Percentiles rank a stretch among this genome's conserved stretches.
These are phyloP conservation scores for Termitomyces sp. DNA, from an alignment of 768 basidiomycete species.

Conservation along the genomic window DNA sequence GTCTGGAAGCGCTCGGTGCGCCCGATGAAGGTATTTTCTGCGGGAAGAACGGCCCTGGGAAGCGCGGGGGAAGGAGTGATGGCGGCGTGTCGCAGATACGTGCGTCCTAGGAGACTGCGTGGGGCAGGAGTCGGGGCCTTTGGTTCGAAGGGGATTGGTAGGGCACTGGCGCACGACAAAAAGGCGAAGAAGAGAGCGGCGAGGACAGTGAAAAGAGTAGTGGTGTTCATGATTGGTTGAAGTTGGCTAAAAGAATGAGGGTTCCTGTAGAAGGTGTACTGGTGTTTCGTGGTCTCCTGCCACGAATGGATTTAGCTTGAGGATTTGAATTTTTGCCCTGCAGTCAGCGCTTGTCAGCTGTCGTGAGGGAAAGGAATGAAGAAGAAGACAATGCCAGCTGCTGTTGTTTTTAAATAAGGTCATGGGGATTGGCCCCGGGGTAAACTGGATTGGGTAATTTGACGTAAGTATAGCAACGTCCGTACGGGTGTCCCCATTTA, in stretches of 20 bases:
- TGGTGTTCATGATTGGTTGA: conserved; percentile 32
- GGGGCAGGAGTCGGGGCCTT: conserved; percentile 6
- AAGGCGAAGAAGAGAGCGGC: conserved; percentile 35
- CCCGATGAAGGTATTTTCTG: background rate
- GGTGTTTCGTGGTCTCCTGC: conserved; percentile 16
- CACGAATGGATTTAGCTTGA: background rate
- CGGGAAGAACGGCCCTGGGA: background rate
- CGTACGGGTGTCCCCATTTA: background rate
- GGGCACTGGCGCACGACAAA: conserved; percentile 35
- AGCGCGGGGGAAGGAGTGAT: background rate
- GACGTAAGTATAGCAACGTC: background rate
- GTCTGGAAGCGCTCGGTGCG: conserved; percentile 13
- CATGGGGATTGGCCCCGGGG: background rate
- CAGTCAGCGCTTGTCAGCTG: background rate
- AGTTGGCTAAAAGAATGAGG: conserved; percentile 21
- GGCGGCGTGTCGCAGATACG: conserved; percentile 18
- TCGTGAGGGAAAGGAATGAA: background rate
- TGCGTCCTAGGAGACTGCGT: conserved; percentile 23
- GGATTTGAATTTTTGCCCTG: background rate
- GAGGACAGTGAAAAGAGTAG: conserved; percentile 26
- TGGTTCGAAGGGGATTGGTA: conserved; percentile 23
- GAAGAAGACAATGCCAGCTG: background rate
- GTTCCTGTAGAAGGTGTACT: background rate
- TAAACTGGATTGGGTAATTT: background rate
- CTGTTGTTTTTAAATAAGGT: background rate